Evolutionary conservation across 192 early-diverging fungal genomes (phyloP).

Genomic region (Backusella macrospora): DNA sequence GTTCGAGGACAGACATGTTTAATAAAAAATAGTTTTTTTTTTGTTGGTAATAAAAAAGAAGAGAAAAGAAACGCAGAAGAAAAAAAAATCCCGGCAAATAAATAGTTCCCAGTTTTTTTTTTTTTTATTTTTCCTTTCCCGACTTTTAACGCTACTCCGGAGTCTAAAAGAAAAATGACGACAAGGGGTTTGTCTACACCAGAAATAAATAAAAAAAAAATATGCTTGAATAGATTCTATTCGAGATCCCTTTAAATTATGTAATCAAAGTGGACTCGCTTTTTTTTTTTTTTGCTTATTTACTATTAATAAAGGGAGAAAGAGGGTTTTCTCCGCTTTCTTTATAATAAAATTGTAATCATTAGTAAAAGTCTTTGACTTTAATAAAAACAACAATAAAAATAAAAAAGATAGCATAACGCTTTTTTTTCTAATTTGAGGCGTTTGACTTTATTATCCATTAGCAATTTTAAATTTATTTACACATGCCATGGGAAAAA

Average conservation of each 20-base stretch:
- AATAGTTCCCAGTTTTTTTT: conserved; percentile 9
- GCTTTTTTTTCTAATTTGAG: neutral
- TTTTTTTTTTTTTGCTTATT: no score
- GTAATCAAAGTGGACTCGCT: no score
- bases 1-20: conserved; percentile 74
- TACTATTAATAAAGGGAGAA: no score
- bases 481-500: neutral
- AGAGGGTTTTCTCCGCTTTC: no score
- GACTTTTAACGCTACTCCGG: neutral
- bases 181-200: neutral
- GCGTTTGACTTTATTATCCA: neutral
- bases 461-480: neutral
- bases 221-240: neutral
- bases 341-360: no score
- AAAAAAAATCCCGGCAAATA: neutral
- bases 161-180: conserved; percentile 8
- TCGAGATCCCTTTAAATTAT: conserved; percentile 1
- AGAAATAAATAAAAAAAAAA: no score
- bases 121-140: neutral
- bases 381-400: neutral
- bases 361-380: no score
- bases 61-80: neutral
- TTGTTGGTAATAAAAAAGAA: neutral
- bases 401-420: neutral
- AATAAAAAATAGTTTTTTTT: neutral